Percentiles rank a stretch among this genome's conserved stretches.
Conservation (phyloP, 1,139 yeast genomes). For the Meyerozyma sp. region DNA sequence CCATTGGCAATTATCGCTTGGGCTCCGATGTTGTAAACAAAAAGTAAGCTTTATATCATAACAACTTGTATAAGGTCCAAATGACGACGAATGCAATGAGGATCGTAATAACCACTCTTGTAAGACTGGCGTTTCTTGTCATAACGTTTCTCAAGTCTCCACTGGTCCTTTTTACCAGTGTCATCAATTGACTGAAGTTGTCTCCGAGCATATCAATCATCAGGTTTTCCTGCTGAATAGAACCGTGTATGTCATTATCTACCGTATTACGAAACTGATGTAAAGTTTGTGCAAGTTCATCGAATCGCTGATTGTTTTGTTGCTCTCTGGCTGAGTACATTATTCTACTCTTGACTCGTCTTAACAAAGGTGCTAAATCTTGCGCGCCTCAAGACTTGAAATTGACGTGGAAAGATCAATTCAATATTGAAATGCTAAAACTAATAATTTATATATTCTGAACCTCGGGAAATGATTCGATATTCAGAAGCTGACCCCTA, state of each 20-base stretch:
- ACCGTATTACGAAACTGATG: slow-evolving; percentile 42
- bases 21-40: slow-evolving; percentile 75
- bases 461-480: slow-evolving; percentile 26
- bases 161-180: slow-evolving; percentile 62
- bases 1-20: slow-evolving; percentile 82
- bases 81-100: slow-evolving; percentile 8
- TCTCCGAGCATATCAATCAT: slow-evolving; percentile 45
- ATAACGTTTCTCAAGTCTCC: slow-evolving; percentile 51
- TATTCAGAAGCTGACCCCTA: slow-evolving; percentile 21
- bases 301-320: slow-evolving; percentile 41
- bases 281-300: slow-evolving; percentile 40
- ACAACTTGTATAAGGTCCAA: slow-evolving; percentile 10
- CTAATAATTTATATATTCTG: slow-evolving; percentile 12
- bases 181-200: slow-evolving; percentile 56
- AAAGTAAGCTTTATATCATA: slow-evolving; percentile 6
- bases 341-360: slow-evolving; percentile 16
- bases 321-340: slow-evolving; percentile 41
- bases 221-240: slow-evolving; percentile 38
- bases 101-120: slow-evolving; percentile 24
- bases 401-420: slow-evolving; percentile 13
- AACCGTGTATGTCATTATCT: slow-evolving; percentile 39
- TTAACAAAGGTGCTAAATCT: not conserved
- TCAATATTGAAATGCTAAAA: not conserved
- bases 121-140: slow-evolving; percentile 40
- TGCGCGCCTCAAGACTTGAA: not conserved